Conservation (phyloP, 441 rosid genomes). For the Populus hybrid region DNA sequence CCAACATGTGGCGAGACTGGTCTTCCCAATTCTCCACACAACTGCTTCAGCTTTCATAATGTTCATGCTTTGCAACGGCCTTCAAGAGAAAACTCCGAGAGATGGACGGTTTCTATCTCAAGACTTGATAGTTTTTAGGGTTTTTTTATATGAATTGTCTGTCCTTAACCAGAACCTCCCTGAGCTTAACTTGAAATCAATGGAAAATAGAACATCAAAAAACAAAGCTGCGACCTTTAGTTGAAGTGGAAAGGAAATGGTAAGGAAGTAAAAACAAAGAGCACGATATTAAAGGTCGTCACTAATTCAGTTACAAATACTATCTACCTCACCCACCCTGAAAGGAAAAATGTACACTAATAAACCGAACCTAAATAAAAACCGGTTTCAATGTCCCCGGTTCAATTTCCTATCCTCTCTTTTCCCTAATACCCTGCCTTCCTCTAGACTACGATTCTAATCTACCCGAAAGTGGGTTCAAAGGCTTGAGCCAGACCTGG, state of each 20-base stretch:
- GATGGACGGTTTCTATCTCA: conserved; percentile 16
- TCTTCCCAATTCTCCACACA: background rate
- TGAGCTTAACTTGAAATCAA: background rate
- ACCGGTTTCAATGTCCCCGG: conserved; percentile 29
- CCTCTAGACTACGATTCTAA: background rate
- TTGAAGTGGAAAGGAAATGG: background rate
- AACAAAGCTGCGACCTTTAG: no score
- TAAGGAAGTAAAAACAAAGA: background rate
- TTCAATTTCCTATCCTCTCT: conserved; percentile 6
- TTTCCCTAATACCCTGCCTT: background rate
- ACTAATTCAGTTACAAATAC: conserved; percentile 30
- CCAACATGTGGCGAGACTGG: background rate
- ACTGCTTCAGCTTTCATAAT: conserved; percentile 23
- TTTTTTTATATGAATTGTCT: no score
- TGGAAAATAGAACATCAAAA: background rate
- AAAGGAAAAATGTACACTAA: conserved; percentile 23
- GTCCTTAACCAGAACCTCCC: no score
- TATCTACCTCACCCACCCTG: conserved; percentile 32
- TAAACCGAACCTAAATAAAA: conserved; percentile 22
- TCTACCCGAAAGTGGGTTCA: conserved; percentile 52
- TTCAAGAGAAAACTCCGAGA: background rate
- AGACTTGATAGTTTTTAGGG: no score
- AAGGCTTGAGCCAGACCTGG: conserved; percentile 31
- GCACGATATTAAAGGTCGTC: conserved; percentile 22
- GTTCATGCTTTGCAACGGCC: conserved; percentile 45